Conservation (phyloP, 306 rosid genomes). For the Fragaria nilgerrensis region DNA sequence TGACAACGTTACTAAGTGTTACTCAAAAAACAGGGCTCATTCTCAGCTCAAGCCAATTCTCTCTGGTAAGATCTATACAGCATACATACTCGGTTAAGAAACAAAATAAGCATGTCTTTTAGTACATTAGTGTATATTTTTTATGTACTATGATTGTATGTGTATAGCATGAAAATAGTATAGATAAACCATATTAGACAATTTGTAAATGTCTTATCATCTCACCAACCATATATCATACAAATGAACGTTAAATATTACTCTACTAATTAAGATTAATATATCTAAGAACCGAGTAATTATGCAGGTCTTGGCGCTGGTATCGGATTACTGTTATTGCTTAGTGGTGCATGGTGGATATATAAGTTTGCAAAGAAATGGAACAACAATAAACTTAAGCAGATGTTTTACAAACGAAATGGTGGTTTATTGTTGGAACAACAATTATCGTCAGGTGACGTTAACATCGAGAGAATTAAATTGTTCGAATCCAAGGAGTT, state of each 20-base stretch:
- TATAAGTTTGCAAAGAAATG: slow-evolving; percentile 9
- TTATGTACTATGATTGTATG: too few species aligned
- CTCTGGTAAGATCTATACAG: background rate
- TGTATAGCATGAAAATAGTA: too few species aligned
- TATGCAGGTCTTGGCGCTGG: background rate
- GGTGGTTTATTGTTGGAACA: slow-evolving; percentile 10
- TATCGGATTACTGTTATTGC: background rate
- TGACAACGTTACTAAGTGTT: background rate
- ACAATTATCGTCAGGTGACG: background rate
- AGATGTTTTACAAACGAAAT: slow-evolving; percentile 10
- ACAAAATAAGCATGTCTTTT: too few species aligned
- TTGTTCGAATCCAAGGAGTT: slow-evolving; percentile 4
- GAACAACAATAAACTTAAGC: slow-evolving; percentile 1
- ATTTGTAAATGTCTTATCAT: too few species aligned
- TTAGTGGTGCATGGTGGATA: slow-evolving; percentile 5
- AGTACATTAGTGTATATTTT: too few species aligned
- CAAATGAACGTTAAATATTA: too few species aligned
- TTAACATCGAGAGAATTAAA: background rate
- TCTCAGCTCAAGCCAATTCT: background rate
- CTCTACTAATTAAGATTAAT: too few species aligned
- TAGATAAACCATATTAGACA: too few species aligned
- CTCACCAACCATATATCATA: too few species aligned
- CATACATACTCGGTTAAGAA: too few species aligned
- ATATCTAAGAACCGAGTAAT: too few species aligned
- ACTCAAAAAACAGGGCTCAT: background rate